Conservation (phyloP, 192 early-diverging fungal species). For the Rhizophagus clarus region DNA sequence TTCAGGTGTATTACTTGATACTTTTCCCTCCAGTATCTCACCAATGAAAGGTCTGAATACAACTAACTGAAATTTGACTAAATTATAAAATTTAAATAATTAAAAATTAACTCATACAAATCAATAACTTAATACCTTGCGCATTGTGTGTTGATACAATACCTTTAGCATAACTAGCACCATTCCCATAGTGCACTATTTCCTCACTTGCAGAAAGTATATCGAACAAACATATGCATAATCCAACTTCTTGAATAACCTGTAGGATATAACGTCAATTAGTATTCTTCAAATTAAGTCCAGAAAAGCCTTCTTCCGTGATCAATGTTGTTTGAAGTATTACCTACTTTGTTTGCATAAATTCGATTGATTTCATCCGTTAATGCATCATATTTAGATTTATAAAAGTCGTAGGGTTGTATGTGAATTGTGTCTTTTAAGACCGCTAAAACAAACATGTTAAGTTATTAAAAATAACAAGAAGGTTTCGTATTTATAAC, state of each 20-base stretch:
- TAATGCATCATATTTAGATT: slow-evolving; percentile 74
- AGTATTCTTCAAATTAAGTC: too few species aligned
- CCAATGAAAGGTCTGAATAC: slow-evolving; percentile 91
- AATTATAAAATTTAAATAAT: not conserved
- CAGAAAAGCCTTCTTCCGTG: too few species aligned
- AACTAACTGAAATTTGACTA: slow-evolving; percentile 80
- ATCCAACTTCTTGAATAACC: slow-evolving; percentile 86
- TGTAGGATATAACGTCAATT: slow-evolving; percentile 16
- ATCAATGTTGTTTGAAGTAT: too few species aligned
- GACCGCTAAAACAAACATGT: slow-evolving; percentile 86
- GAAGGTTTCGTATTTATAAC: too few species aligned
- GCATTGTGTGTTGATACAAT: not conserved
- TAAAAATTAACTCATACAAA: too few species aligned
- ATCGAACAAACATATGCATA: slow-evolving; percentile 86
- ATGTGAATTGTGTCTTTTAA: slow-evolving; percentile 87
- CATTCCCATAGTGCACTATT: slow-evolving; percentile 83
- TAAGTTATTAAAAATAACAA: too few species aligned
- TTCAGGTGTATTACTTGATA: slow-evolving; percentile 66
- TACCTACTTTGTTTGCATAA: slow-evolving; percentile 85
- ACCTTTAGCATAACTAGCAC: slow-evolving; percentile 77
- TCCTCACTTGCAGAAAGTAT: slow-evolving; percentile 82
- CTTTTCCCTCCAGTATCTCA: slow-evolving; percentile 81
- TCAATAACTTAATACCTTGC: too few species aligned
- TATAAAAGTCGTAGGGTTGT: slow-evolving; percentile 76
- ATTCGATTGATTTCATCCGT: slow-evolving; percentile 89